A percentile compares a stretch with the other conserved stretches of the same genome.
Conservation (phyloP, 176 grass and related monocot species). For the Carex pumila region DNA sequence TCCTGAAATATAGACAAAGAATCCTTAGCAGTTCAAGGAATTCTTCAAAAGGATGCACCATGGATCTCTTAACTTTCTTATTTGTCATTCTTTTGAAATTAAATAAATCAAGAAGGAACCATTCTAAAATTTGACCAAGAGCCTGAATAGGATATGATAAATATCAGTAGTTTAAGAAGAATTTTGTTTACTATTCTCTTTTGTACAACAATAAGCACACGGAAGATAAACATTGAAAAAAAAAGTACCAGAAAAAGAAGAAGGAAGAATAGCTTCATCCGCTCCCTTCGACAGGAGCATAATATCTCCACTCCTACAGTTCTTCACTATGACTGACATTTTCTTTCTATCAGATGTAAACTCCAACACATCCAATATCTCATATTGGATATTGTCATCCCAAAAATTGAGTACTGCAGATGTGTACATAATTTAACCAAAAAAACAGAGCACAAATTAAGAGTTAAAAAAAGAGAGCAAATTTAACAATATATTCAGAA, state of each 20-base stretch:
- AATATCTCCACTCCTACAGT: constrained; percentile 46
- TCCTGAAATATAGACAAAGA: constrained; percentile 37
- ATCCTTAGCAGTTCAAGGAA: neutral
- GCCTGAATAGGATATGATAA: neutral
- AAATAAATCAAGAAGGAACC: neutral
- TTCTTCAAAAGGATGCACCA: neutral
- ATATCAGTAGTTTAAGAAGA: neutral
- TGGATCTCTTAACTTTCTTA: neutral
- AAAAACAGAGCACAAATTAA: neutral
- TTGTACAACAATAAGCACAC: neutral
- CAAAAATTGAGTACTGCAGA: constrained; percentile 65
- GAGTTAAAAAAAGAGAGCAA: neutral
- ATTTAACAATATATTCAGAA: neutral
- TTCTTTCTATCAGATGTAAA: constrained; percentile 96
- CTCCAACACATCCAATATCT: constrained; percentile 71
- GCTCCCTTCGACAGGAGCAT: constrained; percentile 85
- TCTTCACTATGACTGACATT: constrained; percentile 81
- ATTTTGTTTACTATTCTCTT: neutral
- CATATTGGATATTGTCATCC: constrained; percentile 45
- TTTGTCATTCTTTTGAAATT: neutral
- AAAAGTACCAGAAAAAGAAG: constrained; percentile 47
- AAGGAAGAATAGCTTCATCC: constrained; percentile 76
- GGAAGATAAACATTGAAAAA: neutral
- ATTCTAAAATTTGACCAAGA: neutral
- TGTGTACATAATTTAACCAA: neutral